Conservation (phyloP, 1,284 basidiomycete genomes). For the Violaceomyces palustris region DNA sequence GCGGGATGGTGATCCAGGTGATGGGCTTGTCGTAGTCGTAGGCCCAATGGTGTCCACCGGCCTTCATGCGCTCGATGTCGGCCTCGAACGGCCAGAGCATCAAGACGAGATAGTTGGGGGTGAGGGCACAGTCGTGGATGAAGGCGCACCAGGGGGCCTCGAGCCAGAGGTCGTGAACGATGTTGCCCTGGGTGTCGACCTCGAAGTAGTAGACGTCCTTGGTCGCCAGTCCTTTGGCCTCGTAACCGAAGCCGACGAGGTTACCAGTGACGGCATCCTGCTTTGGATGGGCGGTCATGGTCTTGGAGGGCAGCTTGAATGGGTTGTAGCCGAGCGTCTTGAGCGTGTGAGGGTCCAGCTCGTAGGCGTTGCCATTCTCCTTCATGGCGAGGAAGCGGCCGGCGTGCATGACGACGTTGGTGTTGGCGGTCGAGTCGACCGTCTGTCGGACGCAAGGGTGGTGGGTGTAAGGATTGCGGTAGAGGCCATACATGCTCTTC, state of each 20-base stretch:
- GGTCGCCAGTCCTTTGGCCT: conserved; percentile 20
- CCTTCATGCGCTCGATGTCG: conserved; percentile 12
- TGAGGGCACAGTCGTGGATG: conserved; percentile 15
- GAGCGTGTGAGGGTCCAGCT: conserved; percentile 22
- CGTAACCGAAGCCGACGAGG: conserved; percentile 21
- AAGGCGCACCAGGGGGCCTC: conserved; percentile 13
- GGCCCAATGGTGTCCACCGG: conserved; percentile 13
- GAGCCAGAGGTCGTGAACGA: conserved; percentile 23
- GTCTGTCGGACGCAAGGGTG: conserved; percentile 19
- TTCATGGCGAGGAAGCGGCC: conserved; percentile 23
- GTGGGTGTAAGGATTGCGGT: conserved; percentile 23
- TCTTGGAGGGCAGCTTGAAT: conserved; percentile 20
- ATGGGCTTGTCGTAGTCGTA: conserved; percentile 14
- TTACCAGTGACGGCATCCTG: conserved; percentile 18
- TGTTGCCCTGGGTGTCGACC: conserved; percentile 12
- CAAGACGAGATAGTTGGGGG: conserved; percentile 14
- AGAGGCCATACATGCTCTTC: conserved; percentile 16
- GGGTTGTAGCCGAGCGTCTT: conserved; percentile 23
- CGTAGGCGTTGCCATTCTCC: conserved; percentile 20
- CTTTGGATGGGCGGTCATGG: conserved; percentile 27
- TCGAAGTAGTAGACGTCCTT: conserved; percentile 23
- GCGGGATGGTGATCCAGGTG: conserved; percentile 16
- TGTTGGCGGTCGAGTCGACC: conserved; percentile 17
- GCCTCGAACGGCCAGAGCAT: conserved; percentile 17
- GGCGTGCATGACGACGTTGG: conserved; percentile 22